Percentiles rank a stretch among this genome's conserved stretches.
Conservation (phyloP, 2,329 filamentous ascomycete species). For the Colletotrichum sp. region DNA sequence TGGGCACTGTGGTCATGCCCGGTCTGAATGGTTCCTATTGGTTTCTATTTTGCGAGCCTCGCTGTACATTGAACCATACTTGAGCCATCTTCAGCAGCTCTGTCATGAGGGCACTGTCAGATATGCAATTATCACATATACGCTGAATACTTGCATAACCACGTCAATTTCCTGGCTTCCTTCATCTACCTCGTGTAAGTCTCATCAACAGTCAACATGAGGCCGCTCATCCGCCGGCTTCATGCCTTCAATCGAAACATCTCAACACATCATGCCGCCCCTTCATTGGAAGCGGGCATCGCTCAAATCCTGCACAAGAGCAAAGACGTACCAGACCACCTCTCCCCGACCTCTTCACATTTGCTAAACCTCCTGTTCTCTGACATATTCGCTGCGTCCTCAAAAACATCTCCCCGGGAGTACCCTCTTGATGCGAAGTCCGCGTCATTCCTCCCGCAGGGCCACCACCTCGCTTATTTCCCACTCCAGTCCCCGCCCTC, state of each 20-base stretch:
- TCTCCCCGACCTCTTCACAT: conserved; percentile 65
- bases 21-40: neutral
- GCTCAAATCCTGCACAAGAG: conserved; percentile 11
- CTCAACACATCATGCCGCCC: neutral
- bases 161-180: neutral
- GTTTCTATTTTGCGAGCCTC: neutral
- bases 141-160: neutral
- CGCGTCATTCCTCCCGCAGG: conserved; percentile 55
- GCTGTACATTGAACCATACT: neutral
- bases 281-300: neutral
- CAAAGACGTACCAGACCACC: conserved; percentile 46
- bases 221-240: neutral
- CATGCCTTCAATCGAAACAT: neutral
- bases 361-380: conserved; percentile 68
- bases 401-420: conserved; percentile 24
- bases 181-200: conserved; percentile 2
- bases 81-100: neutral
- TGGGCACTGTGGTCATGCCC: neutral
- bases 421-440: conserved; percentile 1
- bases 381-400: conserved; percentile 50
- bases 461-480: conserved; percentile 89
- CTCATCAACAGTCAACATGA: neutral
- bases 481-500: conserved; percentile 69
- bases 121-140: neutral
- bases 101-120: neutral